phyloP scores from a whole-genome alignment of 768 basidiomycete genomes.

The Tephrocybe sp. region DNA sequence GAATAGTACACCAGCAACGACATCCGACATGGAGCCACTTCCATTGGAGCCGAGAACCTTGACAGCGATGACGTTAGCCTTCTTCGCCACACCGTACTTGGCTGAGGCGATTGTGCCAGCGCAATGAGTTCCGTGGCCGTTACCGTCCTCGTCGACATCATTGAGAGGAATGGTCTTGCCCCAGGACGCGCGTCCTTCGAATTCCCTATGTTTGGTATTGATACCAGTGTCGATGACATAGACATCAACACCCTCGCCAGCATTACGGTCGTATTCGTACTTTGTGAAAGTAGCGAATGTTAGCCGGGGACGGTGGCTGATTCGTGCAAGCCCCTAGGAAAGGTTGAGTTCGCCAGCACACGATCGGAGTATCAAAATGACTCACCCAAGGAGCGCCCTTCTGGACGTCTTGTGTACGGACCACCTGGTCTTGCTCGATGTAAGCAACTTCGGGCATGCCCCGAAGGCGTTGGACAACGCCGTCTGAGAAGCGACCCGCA shows the following conservation, averaged over 20 bases:
- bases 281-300: conserved; percentile 78
- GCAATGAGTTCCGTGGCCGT: conserved; percentile 95
- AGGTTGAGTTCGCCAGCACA: conserved; percentile 15
- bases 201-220: conserved; percentile 80
- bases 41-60: conserved; percentile 95
- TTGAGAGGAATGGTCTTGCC: conserved; percentile 86
- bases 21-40: conserved; percentile 92
- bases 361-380: background rate
- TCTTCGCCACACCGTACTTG: conserved; percentile 96
- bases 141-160: conserved; percentile 86
- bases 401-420: conserved; percentile 72
- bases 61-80: conserved; percentile 83
- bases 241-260: conserved; percentile 94
- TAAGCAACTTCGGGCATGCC: conserved; percentile 86
- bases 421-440: conserved; percentile 91
- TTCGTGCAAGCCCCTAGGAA: conserved; percentile 85
- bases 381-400: conserved; percentile 83
- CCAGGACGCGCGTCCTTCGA: conserved; percentile 88
- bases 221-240: conserved; percentile 89
- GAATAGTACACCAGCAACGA: conserved; percentile 84
- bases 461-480: conserved; percentile 73
- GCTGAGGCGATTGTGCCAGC: conserved; percentile 94
- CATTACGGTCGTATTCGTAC: conserved; percentile 68
- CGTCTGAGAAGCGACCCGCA: conserved; percentile 71
- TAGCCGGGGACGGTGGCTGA: conserved; percentile 82